Base-by-base conservation (phyloP, 2,329 filamentous ascomycete genomes). In the Cadophora sp. region DNA sequence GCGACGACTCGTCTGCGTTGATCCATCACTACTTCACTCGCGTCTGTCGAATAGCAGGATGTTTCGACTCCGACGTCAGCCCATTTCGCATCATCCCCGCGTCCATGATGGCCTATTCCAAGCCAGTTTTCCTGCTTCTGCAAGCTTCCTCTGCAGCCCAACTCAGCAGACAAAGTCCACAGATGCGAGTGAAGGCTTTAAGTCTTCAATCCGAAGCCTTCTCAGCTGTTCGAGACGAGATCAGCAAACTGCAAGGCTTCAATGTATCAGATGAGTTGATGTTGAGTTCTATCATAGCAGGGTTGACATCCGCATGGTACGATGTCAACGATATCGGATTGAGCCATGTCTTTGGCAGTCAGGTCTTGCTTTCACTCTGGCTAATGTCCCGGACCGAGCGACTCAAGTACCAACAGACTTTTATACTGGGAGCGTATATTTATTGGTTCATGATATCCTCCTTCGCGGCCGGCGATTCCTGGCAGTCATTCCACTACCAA, bases 361-460 rank as follows among this genome's bases (percentile, higher is more conserved):
- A 58, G 20, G 36, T 58, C 14, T 8, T 58, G 33, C 33, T 58
- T 11, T 39, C 33, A 13, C 13, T 58, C 11, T 58, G 53, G 53
- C 36, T 58, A 6, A 58, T 58, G 36, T 39, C 30, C n/a, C 36
- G 53, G 20, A 16, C 18, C 6, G 53, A 36, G 3, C 18, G 53
- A 11, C 33, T 58, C 9, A 58, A n/a, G 11, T 58, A 41, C 22
- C 36, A 41, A 9, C 53, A 41, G 36, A 39, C 33, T 20, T 58
- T 43, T 9, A 58, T 58, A 1, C 18, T 58, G n/a, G 53, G 53
- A 11, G 36, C 53, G 9, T 58, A 58, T 41, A 36, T 58, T 11
- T 58, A 58, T 11, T 58, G 53, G 33, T 58, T 58, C n/a, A 58
- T 58, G 53, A 58, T 58, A 4, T 56, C 51, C 4, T 56, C 51